A percentile compares a stretch with the other conserved stretches of the same genome.
These are phyloP conservation scores for Penicillium occitanis DNA, from an alignment of 2,329 filamentous ascomycete genomes.

Conservation along the genomic window DNA sequence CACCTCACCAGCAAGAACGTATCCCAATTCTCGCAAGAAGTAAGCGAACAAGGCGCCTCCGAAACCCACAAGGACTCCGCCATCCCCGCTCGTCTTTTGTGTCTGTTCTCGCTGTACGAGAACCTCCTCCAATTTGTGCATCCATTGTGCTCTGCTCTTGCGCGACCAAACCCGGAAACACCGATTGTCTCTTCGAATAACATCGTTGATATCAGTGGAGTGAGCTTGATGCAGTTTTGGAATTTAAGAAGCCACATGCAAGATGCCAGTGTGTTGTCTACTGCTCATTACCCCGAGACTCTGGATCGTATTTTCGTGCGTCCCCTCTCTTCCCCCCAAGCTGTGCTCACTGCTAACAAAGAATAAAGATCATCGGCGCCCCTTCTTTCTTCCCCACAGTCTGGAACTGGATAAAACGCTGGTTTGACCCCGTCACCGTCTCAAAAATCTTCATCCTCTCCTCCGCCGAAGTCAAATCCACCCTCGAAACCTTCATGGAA, in stretches of 20 bases:
- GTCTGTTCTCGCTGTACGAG: constrained; percentile 90
- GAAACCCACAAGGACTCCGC: constrained; percentile 59
- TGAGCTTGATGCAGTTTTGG: constrained; percentile 93
- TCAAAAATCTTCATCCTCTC: constrained; percentile 94
- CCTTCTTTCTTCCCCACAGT: constrained; percentile 89
- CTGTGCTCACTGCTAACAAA: constrained; percentile 5
- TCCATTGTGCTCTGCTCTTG: constrained; percentile 77
- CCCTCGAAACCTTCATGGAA: constrained; percentile 79
- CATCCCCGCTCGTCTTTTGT: constrained; percentile 71
- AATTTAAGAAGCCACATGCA: constrained; percentile 93
- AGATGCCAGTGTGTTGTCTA: constrained; percentile 81
- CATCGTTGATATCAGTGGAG: constrained; percentile 87
- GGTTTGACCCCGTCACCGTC: constrained; percentile 91
- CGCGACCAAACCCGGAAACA: constrained; percentile 71
- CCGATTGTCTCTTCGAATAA: constrained; percentile 91
- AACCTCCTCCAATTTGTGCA: constrained; percentile 84
- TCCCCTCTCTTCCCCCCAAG: background rate
- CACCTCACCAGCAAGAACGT: constrained; percentile 81
- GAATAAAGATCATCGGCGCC: constrained; percentile 72
- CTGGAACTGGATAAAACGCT: constrained; percentile 89
- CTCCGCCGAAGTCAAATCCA: constrained; percentile 69
- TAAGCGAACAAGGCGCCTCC: constrained; percentile 51
- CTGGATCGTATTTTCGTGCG: constrained; percentile 72
- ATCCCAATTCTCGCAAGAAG: constrained; percentile 64
- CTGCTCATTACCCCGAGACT: constrained; percentile 92